Evolutionary conservation across 257 asterid genomes (phyloP), one percentile per base, ranked within the genome.

Genomic region (Lycium barbarum): DNA sequence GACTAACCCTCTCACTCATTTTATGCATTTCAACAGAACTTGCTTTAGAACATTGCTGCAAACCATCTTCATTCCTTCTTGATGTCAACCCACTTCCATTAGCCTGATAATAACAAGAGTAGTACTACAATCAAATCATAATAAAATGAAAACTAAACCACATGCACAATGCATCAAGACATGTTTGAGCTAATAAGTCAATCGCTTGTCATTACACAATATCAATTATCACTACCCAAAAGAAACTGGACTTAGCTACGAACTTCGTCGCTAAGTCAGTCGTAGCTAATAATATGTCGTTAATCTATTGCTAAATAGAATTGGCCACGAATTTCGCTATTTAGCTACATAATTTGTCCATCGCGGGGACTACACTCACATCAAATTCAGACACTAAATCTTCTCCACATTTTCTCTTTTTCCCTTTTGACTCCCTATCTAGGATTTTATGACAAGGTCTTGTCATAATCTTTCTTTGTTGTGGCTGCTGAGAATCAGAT

Each of bases 321-420:
- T 40, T 40, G 5, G 3, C 3, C 5, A 40, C 5, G 3, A 40
- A 40, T 40, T 40, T 2, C 3, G 45, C 5, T 40, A 2, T 40
- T 40, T 40, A 40, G 45, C 45, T 40, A 40, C 45, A 40, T 40
- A 40, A 40, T 40, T 40, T 40, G 5, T 2, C 45, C 45, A 40
- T 40, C 45, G 45, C 0, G 6, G 20, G 9, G 10, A 20, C 10
- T 5, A 49, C 47, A 74, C 81, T 74, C 61, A 74, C 62, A 74
- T 74, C 61, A 20, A 74, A 22, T 49, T 49, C 7, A 22, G 18
- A 26, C 62, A 49, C 43, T 6, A 74, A 49, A 74, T 22, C n/a
- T 74, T 74, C 62, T 49, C 18, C 81, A 74, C 22, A 13, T 74
- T 47, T 13, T 74, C 81, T 74, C 81, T 74, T 74, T 74, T 12